phyloP scores from a whole-genome alignment of 192 early-diverging fungal genomes.

The Entomortierella parvispora region DNA sequence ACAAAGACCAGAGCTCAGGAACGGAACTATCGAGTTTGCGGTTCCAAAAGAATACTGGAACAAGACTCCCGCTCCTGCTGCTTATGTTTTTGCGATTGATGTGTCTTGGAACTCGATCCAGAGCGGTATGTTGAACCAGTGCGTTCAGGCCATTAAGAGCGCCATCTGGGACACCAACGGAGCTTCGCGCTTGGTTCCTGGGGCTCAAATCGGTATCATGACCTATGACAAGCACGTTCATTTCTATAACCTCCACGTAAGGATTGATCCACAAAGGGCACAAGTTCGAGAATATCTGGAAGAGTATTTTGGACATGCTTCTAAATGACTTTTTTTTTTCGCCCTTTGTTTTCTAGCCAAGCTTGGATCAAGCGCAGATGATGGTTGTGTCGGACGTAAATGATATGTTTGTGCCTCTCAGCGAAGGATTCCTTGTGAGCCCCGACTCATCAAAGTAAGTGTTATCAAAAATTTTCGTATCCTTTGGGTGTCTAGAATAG shows the following conservation, averaged over 20 bases:
- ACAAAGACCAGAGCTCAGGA: constrained; percentile 86
- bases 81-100: constrained; percentile 95
- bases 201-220: constrained; percentile 83
- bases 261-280: no score
- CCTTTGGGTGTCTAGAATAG: background rate
- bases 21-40: constrained; percentile 92
- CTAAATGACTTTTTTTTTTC: constrained; percentile 6
- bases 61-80: constrained; percentile 72
- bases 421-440: constrained; percentile 91
- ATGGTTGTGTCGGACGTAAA: constrained; percentile 91
- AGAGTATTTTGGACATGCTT: no score
- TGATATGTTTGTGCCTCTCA: constrained; percentile 95
- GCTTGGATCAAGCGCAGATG: constrained; percentile 91
- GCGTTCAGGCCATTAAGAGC: constrained; percentile 72
- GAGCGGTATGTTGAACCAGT: constrained; percentile 80
- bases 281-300: no score
- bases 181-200: constrained; percentile 57
- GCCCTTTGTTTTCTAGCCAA: constrained; percentile 53
- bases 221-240: constrained; percentile 92
- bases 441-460: constrained; percentile 77
- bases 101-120: constrained; percentile 89
- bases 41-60: constrained; percentile 85
- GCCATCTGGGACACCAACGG: constrained; percentile 70
- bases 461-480: background rate
- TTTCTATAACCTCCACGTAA: constrained; percentile 93